These are phyloP conservation scores for Dysphania ambrosioides DNA, from an alignment of 148 eudicot species.

Conservation along the genomic window DNA sequence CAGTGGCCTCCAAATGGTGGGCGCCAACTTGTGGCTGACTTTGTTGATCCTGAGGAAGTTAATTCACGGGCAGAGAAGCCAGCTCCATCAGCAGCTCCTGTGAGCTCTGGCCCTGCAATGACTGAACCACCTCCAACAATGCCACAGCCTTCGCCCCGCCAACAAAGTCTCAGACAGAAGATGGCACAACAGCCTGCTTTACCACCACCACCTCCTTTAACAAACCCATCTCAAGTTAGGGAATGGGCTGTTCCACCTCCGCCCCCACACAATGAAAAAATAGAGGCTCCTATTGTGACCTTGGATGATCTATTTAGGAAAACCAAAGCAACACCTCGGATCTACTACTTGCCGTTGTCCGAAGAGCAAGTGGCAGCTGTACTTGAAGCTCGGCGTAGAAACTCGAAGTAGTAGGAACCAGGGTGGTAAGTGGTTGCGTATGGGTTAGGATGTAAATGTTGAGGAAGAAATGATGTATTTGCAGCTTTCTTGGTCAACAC, in stretches of 20 bases:
- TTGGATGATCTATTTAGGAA: constrained; percentile 90
- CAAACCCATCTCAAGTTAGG: constrained; percentile 52
- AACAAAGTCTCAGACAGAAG: constrained; percentile 44
- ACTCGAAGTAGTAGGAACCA: constrained; percentile 46
- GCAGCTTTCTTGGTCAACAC: constrained; percentile 15
- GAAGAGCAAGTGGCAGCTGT: constrained; percentile 77
- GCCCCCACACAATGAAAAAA: constrained; percentile 60
- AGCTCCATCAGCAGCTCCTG: constrained; percentile 48
- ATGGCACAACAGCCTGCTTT: constrained; percentile 47
- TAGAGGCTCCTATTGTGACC: constrained; percentile 77
- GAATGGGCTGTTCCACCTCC: constrained; percentile 51
- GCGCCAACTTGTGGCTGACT: constrained; percentile 67
- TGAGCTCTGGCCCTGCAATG: constrained; percentile 28
- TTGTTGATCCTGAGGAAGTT: constrained; percentile 90
- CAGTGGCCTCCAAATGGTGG: constrained; percentile 98
- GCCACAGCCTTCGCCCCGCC: constrained; percentile 57
- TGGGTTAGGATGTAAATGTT: constrained; percentile 24
- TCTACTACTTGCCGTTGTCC: constrained; percentile 81
- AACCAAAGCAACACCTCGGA: constrained; percentile 80
- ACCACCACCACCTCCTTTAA: constrained; percentile 71
- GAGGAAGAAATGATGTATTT: constrained; percentile 16
- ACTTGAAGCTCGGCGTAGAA: constrained; percentile 42
- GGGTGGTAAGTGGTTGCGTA: constrained; percentile 5
- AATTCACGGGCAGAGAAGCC: constrained; percentile 54
- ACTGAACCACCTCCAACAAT: constrained; percentile 25